Conservation (phyloP, 805 yeast genomes). For the Candida boidinii region DNA sequence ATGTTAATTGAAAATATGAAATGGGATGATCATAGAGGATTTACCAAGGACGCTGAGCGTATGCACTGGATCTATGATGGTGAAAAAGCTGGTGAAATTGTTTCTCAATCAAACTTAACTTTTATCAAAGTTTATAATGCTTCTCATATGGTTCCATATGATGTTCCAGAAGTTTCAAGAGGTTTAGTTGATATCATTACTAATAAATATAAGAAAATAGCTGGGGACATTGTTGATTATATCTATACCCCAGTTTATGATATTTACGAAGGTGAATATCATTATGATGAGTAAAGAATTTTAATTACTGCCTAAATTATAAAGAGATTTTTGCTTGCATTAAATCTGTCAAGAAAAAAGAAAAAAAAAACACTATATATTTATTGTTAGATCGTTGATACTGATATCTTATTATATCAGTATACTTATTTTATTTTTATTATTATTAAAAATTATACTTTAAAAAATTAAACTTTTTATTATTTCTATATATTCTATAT, state of each 20-base stretch:
- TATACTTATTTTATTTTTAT: too few relatives aligned
- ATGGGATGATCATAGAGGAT: slow-evolving; percentile 60
- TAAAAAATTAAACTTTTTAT: too few relatives aligned
- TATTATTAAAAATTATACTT: too few relatives aligned
- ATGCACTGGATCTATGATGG: slow-evolving; percentile 38
- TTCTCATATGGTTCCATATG: slow-evolving; percentile 93
- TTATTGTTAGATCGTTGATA: too few relatives aligned
- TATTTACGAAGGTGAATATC: slow-evolving; percentile 6
- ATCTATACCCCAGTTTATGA: slow-evolving; percentile 21
- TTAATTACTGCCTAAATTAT: too few relatives aligned
- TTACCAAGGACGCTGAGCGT: slow-evolving; percentile 23
- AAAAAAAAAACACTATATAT: too few relatives aligned
- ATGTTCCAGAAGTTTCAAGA: slow-evolving; percentile 59
- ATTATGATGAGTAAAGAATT: slow-evolving; percentile 3
- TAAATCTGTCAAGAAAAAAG: too few relatives aligned
- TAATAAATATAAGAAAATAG: slow-evolving; percentile 22
- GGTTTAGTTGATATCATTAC: slow-evolving; percentile 54
- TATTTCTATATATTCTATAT: too few relatives aligned
- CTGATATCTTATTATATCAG: too few relatives aligned
- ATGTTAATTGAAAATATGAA: slow-evolving; percentile 49
- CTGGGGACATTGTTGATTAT: slow-evolving; percentile 9
- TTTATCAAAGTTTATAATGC: slow-evolving; percentile 67
- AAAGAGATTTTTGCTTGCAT: too few relatives aligned
- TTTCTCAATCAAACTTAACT: slow-evolving; percentile 60
- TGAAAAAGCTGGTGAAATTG: slow-evolving; percentile 28